phyloP scores from a whole-genome alignment of 805 yeast genomes.

The Saccharomycopsis sp. region DNA sequence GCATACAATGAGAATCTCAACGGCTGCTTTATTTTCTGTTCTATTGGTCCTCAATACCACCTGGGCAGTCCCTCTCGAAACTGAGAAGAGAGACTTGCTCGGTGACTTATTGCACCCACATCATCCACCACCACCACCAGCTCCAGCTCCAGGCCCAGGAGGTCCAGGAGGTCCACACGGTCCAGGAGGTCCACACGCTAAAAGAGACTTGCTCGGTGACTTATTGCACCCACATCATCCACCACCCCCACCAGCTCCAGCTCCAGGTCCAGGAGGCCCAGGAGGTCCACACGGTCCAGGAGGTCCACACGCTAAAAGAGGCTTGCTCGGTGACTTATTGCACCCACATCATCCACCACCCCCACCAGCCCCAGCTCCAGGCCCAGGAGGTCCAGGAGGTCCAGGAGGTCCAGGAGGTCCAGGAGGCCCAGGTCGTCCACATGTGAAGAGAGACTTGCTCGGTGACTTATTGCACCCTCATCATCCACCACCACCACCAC shows the following conservation, averaged over 20 bases:
- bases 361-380: not conserved
- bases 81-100: not conserved
- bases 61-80: not conserved
- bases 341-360: not conserved
- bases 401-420: not conserved
- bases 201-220: not conserved
- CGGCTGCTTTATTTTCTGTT: not conserved
- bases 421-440: not conserved
- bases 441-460: not conserved
- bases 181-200: not conserved
- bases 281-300: not conserved
- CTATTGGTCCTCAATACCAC: not conserved
- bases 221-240: not conserved
- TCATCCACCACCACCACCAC: not conserved
- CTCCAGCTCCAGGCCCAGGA: not conserved
- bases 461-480: not conserved
- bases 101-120: not conserved
- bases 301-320: not conserved
- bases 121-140: not conserved
- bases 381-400: not conserved
- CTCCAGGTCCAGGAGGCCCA: not conserved
- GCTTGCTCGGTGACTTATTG: not conserved
- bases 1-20: not conserved
- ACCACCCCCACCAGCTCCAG: not conserved
- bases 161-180: not conserved